phyloP scores from a whole-genome alignment of 768 basidiomycete species.

The Cyclocybe cylindracea region DNA sequence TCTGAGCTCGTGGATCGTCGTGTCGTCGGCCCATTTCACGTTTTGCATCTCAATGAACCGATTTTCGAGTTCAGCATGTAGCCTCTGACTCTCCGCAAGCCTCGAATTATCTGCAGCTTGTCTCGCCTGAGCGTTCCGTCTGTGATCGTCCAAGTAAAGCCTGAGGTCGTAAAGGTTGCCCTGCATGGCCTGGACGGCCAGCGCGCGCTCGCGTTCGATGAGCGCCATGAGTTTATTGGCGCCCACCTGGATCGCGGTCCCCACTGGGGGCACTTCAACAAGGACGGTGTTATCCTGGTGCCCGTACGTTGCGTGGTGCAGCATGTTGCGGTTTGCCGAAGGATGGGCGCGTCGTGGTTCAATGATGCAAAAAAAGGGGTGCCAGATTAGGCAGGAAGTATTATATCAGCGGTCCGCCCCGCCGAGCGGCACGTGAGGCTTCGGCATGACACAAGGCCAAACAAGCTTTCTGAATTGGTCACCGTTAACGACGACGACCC shows the following conservation, averaged over 20 bases:
- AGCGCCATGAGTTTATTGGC: neutral
- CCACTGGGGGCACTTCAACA: neutral
- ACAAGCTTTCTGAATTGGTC: constrained; percentile 10
- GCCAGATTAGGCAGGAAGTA: too few species aligned
- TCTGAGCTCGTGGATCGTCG: neutral
- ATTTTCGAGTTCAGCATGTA: neutral
- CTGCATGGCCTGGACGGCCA: neutral
- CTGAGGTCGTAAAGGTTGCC: neutral
- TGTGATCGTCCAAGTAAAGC: neutral
- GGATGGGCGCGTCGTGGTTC: too few species aligned
- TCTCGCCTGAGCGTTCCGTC: neutral
- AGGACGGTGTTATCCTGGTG: neutral
- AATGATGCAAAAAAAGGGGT: too few species aligned
- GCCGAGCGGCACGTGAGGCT: neutral
- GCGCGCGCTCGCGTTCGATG: neutral
- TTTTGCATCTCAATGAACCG: neutral
- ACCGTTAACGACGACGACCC: neutral
- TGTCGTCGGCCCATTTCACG: neutral
- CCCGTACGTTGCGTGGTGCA: too few species aligned
- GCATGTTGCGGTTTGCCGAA: too few species aligned
- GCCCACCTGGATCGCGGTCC: neutral
- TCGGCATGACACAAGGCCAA: constrained; percentile 18
- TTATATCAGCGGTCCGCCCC: neutral
- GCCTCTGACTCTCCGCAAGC: neutral
- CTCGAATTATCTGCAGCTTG: neutral